Evolutionary conservation across 441 rosid species (phyloP).

Genomic region (Gossypium davidsonii): DNA sequence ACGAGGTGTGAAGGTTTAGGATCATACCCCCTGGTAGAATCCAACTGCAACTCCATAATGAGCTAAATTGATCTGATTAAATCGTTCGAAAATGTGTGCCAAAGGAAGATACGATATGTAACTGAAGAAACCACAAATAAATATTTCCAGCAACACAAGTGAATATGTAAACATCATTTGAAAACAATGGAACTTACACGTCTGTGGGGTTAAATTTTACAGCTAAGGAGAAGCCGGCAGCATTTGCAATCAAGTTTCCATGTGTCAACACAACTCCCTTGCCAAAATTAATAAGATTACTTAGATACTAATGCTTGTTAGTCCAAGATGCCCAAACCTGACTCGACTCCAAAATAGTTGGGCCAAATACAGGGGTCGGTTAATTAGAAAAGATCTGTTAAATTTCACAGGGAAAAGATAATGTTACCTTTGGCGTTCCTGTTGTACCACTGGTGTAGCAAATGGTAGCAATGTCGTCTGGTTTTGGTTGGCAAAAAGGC

Average conservation of each 20-base stretch:
- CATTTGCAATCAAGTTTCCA: constrained; percentile 84
- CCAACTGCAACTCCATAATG: constrained; percentile 89
- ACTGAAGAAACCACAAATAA: constrained; percentile 30
- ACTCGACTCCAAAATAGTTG: too few relatives aligned
- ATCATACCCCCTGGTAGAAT: constrained; percentile 90
- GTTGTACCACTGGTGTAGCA: constrained; percentile 99
- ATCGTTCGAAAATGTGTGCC: constrained; percentile 96
- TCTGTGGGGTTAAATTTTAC: constrained; percentile 68
- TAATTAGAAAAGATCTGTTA: neutral
- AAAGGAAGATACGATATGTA: constrained; percentile 95
- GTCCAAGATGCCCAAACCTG: too few relatives aligned
- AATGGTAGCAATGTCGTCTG: constrained; percentile 86
- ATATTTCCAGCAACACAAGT: neutral
- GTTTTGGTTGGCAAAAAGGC: constrained; percentile 72
- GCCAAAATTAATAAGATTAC: neutral
- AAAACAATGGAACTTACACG: constrained; percentile 49
- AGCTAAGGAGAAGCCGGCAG: constrained; percentile 53
- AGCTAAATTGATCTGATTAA: constrained; percentile 54
- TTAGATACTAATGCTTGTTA: too few relatives aligned
- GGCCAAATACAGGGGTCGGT: too few relatives aligned
- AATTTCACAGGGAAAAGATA: constrained; percentile 10
- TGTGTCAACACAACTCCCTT: constrained; percentile 92
- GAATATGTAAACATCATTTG: neutral
- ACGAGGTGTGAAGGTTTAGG: neutral
- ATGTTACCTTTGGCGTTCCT: constrained; percentile 89